Base-by-base conservation (phyloP, 2,329 filamentous ascomycete genomes). In the Penicillium sp. region DNA sequence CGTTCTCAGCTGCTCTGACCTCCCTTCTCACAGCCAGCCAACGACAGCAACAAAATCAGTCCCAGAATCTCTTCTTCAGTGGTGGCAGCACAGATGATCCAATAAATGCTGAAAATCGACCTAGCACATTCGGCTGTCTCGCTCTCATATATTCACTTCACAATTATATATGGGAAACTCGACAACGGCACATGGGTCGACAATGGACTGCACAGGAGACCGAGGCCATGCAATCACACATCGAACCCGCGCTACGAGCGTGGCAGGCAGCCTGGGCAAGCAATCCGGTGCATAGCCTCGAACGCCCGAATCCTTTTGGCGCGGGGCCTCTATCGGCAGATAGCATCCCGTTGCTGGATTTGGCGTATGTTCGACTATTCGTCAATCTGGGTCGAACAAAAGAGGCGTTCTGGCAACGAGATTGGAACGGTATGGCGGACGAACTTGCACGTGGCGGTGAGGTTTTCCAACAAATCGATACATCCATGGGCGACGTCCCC, bases 91-190 rank as follows among this genome's bases (percentile, higher is more conserved):
- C 78, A 9, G 78, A 80, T 44, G 83, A 87, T 9, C 68, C 83
- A 1, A 77, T 83, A 1, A 80, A 83, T 62, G 86, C 81, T 53
- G 87, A 91, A 33, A 80, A 95, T 48, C 86, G 85, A 63, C 92
- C 92, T 0, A 97, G 93, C 76, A 93, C 92, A 0, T 96, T 96
- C 72, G 95, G 93, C 9, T 96, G 92, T 71, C 81, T 97, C 29
- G 84, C 97, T 6, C 78, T 99, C 61, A 97, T 98, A 72, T 93
- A 96, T 70, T 93, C 95, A 3, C 81, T 98, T 25, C 95, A 98
- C 77, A 97, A 97, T 67, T 97, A 96, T 74, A 97, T 98, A 45
- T 98, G 95, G 95, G 93, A 98, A 76, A 97, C 93, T 0, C 85
- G 93, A 25, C 93, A 96, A 75, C 83, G 92, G 52, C 93, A 97